phyloP scores from a whole-genome alignment of 805 yeast genomes.

The Blastobotrys terrestris region DNA sequence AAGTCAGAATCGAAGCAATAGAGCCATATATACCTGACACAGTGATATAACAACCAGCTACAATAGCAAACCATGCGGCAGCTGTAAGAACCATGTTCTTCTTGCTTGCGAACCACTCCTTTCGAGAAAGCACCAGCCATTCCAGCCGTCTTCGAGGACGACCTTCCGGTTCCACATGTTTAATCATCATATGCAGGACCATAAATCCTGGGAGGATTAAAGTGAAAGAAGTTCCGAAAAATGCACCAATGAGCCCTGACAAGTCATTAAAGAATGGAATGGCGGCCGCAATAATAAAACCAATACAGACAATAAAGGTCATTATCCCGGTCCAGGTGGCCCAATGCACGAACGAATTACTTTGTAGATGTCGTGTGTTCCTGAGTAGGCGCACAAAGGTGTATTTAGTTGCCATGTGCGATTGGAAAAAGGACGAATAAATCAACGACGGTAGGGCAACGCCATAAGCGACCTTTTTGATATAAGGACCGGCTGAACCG shows the following conservation, averaged over 20 bases:
- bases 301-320: conserved; percentile 1
- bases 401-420: conserved; percentile 6
- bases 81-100: neutral
- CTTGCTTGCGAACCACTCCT: conserved; percentile 1
- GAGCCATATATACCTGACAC: conserved; percentile 7
- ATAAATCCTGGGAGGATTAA: conserved; percentile 6
- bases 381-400: conserved; percentile 4
- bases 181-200: conserved; percentile 1
- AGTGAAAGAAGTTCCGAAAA: conserved; percentile 6
- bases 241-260: conserved; percentile 5
- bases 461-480: conserved; percentile 7
- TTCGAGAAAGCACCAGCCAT: conserved; percentile 3
- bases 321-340: conserved; percentile 3
- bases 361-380: conserved; percentile 2
- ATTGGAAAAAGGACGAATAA: conserved; percentile 5
- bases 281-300: conserved; percentile 3
- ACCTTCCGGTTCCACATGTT: neutral
- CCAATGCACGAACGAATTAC: conserved; percentile 5
- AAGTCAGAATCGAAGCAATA: conserved; percentile 2
- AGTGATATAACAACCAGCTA: conserved; percentile 4
- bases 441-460: conserved; percentile 4
- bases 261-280: conserved; percentile 7
- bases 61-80: conserved; percentile 5
- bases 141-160: neutral
- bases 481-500: conserved; percentile 7